Evolutionary conservation across 306 rosid genomes (phyloP).

Genomic region (Castanea mollissima): DNA sequence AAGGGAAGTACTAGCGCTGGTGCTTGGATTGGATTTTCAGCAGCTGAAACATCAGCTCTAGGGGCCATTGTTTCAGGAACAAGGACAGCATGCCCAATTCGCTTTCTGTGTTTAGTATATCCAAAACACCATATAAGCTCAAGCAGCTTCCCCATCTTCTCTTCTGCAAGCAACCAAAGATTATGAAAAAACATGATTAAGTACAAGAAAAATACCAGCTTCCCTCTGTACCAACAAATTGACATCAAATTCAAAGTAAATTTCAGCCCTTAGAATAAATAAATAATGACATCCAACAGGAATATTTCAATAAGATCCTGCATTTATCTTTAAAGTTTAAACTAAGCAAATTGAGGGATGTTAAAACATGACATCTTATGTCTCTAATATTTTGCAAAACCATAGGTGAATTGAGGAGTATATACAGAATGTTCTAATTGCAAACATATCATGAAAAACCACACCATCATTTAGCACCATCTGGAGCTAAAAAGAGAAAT

Average conservation of each 20-base stretch:
- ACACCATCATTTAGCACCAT: background rate
- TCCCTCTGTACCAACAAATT: background rate
- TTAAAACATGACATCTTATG: background rate
- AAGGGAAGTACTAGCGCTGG: slow-evolving; percentile 60
- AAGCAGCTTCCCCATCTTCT: slow-evolving; percentile 82
- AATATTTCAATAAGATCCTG: background rate
- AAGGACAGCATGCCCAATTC: slow-evolving; percentile 70
- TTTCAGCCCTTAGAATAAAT: background rate
- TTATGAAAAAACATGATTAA: background rate
- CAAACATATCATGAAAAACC: background rate
- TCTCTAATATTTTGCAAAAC: slow-evolving; percentile 1
- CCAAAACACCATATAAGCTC: slow-evolving; percentile 81
- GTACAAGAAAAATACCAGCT: slow-evolving; percentile 12
- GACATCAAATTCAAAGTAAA: background rate
- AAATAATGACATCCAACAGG: background rate
- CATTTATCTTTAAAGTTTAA: slow-evolving; percentile 13
- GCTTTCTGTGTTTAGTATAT: slow-evolving; percentile 50
- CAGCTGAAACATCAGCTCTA: slow-evolving; percentile 33
- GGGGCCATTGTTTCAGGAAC: slow-evolving; percentile 54
- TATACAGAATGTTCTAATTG: background rate
- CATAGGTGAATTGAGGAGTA: slow-evolving; percentile 6
- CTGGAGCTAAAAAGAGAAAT: background rate
- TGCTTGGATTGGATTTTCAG: slow-evolving; percentile 49
- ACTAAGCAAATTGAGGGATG: background rate
- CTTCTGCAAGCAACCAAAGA: slow-evolving; percentile 55